phyloP scores from a whole-genome alignment of 2,329 filamentous ascomycete genomes.

The Cladorrhinum sp. region DNA sequence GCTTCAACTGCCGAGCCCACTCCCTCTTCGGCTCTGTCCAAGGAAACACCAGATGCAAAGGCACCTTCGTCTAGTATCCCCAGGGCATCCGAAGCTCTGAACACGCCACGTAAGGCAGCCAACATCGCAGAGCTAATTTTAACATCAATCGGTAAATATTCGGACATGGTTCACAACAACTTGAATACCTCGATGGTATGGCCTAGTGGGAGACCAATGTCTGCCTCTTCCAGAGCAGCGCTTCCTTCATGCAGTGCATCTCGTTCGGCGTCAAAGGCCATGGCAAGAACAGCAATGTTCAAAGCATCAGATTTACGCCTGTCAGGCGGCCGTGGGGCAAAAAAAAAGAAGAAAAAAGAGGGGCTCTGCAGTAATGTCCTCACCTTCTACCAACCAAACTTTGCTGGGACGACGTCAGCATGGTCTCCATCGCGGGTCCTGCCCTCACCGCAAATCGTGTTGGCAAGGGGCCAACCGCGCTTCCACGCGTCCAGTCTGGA shows the following conservation, averaged over 20 bases:
- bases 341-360: neutral
- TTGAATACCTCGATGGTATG: neutral
- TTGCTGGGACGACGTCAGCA: neutral
- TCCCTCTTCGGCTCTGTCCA: neutral
- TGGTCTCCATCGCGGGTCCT: constrained; percentile 7
- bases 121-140: neutral
- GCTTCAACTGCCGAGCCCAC: neutral
- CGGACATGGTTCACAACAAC: neutral
- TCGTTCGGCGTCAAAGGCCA: neutral
- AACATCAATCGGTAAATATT: neutral
- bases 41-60: neutral
- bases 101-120: neutral
- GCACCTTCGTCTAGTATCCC: neutral
- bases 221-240: neutral
- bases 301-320: neutral
- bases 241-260: neutral
- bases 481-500: neutral
- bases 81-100: neutral
- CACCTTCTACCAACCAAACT: neutral
- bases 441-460: constrained; percentile 3
- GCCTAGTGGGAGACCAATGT: neutral
- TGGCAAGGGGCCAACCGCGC: neutral
- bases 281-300: neutral
- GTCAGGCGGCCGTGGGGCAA: neutral
- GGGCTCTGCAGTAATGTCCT: neutral